These are phyloP conservation scores for Capsicum pubescens DNA, from an alignment of 257 asterid species.

Conservation along the genomic window DNA sequence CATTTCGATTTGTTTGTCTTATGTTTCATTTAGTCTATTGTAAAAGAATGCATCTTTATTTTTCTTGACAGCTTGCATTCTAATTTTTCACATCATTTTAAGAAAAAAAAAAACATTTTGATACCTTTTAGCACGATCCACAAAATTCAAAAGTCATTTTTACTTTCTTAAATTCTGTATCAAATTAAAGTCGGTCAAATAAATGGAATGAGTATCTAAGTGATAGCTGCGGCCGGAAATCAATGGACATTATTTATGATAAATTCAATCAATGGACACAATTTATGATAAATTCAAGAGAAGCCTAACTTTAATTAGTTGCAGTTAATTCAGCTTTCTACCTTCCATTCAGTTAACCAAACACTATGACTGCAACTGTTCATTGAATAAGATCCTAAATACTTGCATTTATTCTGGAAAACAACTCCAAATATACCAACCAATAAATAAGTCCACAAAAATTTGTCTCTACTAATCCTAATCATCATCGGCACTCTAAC, in stretches of 20 bases:
- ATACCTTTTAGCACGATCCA: no score
- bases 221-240: background rate
- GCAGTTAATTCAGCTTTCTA: background rate
- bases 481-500: background rate
- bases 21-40: no score
- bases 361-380: background rate
- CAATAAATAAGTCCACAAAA: background rate
- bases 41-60: no score
- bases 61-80: no score
- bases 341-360: background rate
- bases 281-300: background rate
- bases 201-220: no score
- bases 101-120: no score
- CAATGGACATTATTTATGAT: background rate
- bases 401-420: background rate
- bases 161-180: no score
- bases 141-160: no score
- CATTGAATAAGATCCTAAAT: background rate
- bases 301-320: constrained; percentile 23
- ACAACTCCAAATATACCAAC: background rate
- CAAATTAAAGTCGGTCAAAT: no score
- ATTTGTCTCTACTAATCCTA: background rate
- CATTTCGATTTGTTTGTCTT: no score
- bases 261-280: no score
- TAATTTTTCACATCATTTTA: no score